Evolutionary conservation across 306 rosid genomes (phyloP).

Genomic region (Erythrophleum fordii): DNA sequence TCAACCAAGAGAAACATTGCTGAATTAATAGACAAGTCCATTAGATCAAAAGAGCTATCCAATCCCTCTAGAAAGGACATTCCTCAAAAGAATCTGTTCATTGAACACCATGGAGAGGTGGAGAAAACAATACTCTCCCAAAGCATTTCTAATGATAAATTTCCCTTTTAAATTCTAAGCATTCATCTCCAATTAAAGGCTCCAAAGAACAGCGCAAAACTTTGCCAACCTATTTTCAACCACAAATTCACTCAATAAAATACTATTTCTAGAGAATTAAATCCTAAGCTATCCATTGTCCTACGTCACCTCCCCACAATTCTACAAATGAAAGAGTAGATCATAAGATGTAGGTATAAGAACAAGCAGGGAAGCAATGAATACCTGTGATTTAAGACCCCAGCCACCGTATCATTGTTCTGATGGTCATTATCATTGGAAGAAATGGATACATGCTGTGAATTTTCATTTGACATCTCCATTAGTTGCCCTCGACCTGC

Average conservation of each 20-base stretch:
- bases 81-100: not conserved
- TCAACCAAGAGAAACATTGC: not conserved
- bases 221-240: not conserved
- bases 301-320: not conserved
- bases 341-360: too few relatives aligned
- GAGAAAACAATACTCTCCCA: not conserved
- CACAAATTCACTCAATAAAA: not conserved
- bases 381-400: constrained; percentile 44
- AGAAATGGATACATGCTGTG: constrained; percentile 39
- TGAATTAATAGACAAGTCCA: not conserved
- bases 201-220: not conserved
- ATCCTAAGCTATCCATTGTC: not conserved
- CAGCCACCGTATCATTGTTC: constrained; percentile 41
- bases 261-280: not conserved
- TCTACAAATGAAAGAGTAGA: not conserved
- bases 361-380: not conserved
- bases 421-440: constrained; percentile 49
- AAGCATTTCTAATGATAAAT: not conserved
- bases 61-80: not conserved
- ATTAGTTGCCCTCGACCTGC: constrained; percentile 42
- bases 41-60: not conserved
- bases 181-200: too few relatives aligned
- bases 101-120: not conserved
- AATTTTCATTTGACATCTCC: constrained; percentile 59
- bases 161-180: not conserved